Percentiles rank a stretch among this genome's conserved stretches.
These are phyloP conservation scores for Lanmaoa pseudosensibilis DNA, from an alignment of 768 basidiomycete species.

Conservation along the genomic window DNA sequence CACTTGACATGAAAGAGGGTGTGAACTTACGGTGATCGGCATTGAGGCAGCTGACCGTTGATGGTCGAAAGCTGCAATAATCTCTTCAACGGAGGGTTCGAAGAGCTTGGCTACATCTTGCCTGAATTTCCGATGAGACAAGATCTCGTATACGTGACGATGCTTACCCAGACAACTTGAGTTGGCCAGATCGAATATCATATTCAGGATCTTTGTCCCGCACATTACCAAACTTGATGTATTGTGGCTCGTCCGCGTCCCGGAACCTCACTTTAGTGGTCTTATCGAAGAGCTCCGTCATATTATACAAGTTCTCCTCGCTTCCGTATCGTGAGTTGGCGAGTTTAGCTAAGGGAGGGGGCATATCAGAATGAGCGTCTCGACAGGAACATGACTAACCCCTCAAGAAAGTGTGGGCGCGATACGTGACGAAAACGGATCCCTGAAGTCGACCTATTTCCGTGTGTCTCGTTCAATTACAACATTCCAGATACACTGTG, in stretches of 20 bases:
- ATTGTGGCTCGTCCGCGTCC: conserved; percentile 34
- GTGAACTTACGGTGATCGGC: conserved; percentile 7
- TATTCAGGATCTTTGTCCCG: conserved; percentile 36
- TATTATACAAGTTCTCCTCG: conserved; percentile 30
- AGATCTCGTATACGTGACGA: conserved; percentile 29
- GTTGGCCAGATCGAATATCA: conserved; percentile 37
- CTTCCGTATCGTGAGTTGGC: conserved; percentile 29
- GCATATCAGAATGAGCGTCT: neutral
- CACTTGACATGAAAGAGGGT: neutral
- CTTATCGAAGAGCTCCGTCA: conserved; percentile 36
- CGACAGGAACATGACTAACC: conserved; percentile 20
- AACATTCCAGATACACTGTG: neutral
- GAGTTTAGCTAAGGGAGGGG: conserved; percentile 24
- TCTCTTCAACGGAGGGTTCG: conserved; percentile 14
- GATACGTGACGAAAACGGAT: conserved; percentile 36
- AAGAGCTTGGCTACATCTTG: conserved; percentile 13
- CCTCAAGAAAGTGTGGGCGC: conserved; percentile 33
- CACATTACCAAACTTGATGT: conserved; percentile 38
- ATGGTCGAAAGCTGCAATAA: conserved; percentile 14
- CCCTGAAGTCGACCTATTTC: conserved; percentile 40
- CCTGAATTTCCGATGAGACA: conserved; percentile 32
- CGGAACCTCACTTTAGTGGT: conserved; percentile 41
- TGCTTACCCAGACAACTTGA: conserved; percentile 37
- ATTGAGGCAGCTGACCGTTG: conserved; percentile 8
- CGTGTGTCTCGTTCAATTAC: neutral